Conservation (phyloP, 768 basidiomycete genomes). For the Stropharia rugosoannulata region DNA sequence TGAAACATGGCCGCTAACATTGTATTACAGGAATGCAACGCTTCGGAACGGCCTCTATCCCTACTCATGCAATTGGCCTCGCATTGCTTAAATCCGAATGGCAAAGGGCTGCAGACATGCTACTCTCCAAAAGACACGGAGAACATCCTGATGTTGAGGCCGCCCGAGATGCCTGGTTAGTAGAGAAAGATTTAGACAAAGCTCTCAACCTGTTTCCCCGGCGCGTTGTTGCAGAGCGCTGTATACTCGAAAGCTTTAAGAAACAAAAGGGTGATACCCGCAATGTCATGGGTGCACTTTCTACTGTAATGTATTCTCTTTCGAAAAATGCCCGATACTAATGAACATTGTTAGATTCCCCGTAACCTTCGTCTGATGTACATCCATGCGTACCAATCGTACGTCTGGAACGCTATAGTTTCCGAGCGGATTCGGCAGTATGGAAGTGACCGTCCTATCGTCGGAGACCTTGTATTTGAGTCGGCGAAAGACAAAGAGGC, state of each 20-base stretch:
- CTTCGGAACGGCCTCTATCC: slow-evolving; percentile 95
- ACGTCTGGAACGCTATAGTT: slow-evolving; percentile 97
- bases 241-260: slow-evolving; percentile 87
- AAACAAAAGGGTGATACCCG: slow-evolving; percentile 76
- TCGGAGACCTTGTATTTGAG: slow-evolving; percentile 93
- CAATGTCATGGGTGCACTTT: slow-evolving; percentile 86
- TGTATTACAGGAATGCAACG: slow-evolving; percentile 85
- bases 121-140: slow-evolving; percentile 81
- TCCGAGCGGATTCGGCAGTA: slow-evolving; percentile 86
- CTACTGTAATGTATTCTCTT: slow-evolving; percentile 49
- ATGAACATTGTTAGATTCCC: slow-evolving; percentile 69
- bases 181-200: slow-evolving; percentile 74
- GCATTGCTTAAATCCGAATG: slow-evolving; percentile 88
- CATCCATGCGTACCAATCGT: slow-evolving; percentile 97
- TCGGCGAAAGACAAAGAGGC: slow-evolving; percentile 28
- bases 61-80: slow-evolving; percentile 93
- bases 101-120: slow-evolving; percentile 81
- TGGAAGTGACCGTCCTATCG: slow-evolving; percentile 71
- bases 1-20: slow-evolving; percentile 7
- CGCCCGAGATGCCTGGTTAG: slow-evolving; percentile 87
- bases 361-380: slow-evolving; percentile 96
- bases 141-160: slow-evolving; percentile 90
- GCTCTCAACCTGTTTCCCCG: slow-evolving; percentile 88
- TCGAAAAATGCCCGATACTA: neutral
- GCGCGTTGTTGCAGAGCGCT: slow-evolving; percentile 90